Conservation (phyloP, 2,329 filamentous ascomycete species). For the Fusarium floridanum region DNA sequence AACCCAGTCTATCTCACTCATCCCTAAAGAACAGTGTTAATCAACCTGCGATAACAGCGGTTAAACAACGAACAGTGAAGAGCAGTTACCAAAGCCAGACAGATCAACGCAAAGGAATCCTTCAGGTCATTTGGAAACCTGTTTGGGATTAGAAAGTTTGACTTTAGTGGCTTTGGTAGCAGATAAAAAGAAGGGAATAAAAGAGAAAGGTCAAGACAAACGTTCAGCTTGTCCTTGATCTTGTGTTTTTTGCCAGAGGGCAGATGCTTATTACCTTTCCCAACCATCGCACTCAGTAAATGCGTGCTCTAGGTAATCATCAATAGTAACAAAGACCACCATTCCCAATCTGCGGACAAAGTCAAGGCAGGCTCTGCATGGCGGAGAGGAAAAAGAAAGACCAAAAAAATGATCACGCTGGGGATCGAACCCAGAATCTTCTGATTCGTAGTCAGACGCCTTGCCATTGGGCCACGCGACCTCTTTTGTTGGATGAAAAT, state of each 20-base stretch:
- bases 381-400: background rate
- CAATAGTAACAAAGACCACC: background rate
- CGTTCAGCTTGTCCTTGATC: background rate
- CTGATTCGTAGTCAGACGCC: slow-evolving; percentile 53
- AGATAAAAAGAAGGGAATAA: background rate
- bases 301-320: background rate
- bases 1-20: background rate
- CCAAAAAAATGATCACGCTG: slow-evolving; percentile 36
- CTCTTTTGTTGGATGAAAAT: background rate
- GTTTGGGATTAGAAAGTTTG: no score
- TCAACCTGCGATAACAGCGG: no score
- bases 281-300: background rate
- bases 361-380: no score
- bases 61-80: background rate
- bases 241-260: background rate
- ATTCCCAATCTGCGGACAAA: background rate
- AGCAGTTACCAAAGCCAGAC: background rate
- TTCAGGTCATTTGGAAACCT: background rate
- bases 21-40: background rate
- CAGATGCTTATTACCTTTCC: background rate
- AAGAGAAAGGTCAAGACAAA: background rate
- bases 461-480: slow-evolving; percentile 50
- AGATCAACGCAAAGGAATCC: background rate
- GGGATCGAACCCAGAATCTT: slow-evolving; percentile 52
- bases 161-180: rapidly evolving